phyloP scores from a whole-genome alignment of 139 green algal genomes.

The Picocystis salinarum region DNA sequence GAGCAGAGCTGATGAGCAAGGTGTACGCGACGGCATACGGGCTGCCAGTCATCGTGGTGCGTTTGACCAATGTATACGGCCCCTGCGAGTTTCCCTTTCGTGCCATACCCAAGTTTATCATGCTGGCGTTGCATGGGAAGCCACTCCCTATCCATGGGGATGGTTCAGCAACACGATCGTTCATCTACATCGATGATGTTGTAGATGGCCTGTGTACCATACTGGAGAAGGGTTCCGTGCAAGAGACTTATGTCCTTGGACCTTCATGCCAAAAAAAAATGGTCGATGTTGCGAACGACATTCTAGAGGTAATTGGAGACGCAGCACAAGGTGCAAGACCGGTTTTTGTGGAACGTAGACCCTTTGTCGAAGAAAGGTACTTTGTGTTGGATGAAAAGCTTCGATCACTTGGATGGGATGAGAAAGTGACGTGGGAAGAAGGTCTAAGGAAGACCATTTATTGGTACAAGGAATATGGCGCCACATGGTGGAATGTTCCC shows the following conservation, averaged over 20 bases:
- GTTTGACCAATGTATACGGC: conserved; percentile 98
- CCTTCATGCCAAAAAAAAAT: neutral
- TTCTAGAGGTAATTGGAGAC: neutral
- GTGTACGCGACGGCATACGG: neutral
- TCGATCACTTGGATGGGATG: conserved; percentile 66
- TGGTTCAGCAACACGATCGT: conserved; percentile 19
- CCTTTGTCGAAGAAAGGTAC: conserved; percentile 33
- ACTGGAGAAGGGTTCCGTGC: neutral
- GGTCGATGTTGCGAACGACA: neutral
- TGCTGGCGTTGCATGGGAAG: conserved; percentile 14
- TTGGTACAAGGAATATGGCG: conserved; percentile 48
- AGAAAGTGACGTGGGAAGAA: conserved; percentile 60
- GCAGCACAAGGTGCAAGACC: too few relatives aligned
- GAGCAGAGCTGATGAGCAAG: conserved; percentile 2
- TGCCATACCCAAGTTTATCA: conserved; percentile 50
- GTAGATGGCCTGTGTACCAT: neutral
- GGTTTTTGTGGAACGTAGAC: too few relatives aligned
- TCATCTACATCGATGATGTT: conserved; percentile 1
- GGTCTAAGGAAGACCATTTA: conserved; percentile 77
- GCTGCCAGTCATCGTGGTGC: conserved; percentile 73
- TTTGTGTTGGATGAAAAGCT: conserved; percentile 90
- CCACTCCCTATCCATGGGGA: conserved; percentile 47
- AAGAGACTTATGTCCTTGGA: neutral
- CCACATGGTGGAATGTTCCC: too few relatives aligned
- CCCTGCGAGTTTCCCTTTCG: conserved; percentile 87